These are phyloP conservation scores for Schoenoplectus triqueter DNA, from an alignment of 202 grass and related monocot species.

Conservation along the genomic window DNA sequence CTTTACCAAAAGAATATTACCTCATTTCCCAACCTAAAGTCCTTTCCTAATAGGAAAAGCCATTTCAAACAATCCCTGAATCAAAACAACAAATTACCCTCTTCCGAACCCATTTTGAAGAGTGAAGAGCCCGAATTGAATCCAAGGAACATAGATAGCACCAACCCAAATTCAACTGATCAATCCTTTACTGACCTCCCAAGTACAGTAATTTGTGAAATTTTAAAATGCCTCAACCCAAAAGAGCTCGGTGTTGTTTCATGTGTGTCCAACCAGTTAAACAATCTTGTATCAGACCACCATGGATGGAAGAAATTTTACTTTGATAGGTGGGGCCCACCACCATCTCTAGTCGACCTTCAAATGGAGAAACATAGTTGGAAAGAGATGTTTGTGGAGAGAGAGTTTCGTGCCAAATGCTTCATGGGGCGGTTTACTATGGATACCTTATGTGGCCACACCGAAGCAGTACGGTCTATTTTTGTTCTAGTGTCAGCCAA, in stretches of 20 bases:
- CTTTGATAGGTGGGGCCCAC: conserved; percentile 74
- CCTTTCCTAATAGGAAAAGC: conserved; percentile 42
- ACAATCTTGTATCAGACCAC: conserved; percentile 70
- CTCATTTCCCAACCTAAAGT: conserved; percentile 28
- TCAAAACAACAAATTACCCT: conserved; percentile 40
- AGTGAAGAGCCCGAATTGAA: conserved; percentile 41
- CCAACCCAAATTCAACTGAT: conserved; percentile 6
- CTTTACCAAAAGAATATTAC: conserved; percentile 29
- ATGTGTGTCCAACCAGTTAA: conserved; percentile 73
- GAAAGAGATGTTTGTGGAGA: conserved; percentile 81
- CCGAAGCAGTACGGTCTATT: conserved; percentile 75
- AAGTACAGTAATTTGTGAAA: conserved; percentile 61
- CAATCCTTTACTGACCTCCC: conserved; percentile 78
- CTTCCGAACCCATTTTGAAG: conserved; percentile 37
- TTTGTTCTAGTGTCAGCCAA: conserved; percentile 65
- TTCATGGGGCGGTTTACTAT: conserved; percentile 70
- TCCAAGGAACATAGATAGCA: conserved; percentile 26
- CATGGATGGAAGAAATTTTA: conserved; percentile 95
- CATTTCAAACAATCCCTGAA: conserved; percentile 32
- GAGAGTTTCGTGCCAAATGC: conserved; percentile 66
- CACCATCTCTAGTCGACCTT: conserved; percentile 35
- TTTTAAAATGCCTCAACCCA: conserved; percentile 67
- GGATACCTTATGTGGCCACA: conserved; percentile 72
- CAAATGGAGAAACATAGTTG: conserved; percentile 54
- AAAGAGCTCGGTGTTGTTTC: conserved; percentile 79